These are phyloP conservation scores for Austroboletus rostrupii DNA, from an alignment of 1,284 basidiomycete species.

Conservation along the genomic window DNA sequence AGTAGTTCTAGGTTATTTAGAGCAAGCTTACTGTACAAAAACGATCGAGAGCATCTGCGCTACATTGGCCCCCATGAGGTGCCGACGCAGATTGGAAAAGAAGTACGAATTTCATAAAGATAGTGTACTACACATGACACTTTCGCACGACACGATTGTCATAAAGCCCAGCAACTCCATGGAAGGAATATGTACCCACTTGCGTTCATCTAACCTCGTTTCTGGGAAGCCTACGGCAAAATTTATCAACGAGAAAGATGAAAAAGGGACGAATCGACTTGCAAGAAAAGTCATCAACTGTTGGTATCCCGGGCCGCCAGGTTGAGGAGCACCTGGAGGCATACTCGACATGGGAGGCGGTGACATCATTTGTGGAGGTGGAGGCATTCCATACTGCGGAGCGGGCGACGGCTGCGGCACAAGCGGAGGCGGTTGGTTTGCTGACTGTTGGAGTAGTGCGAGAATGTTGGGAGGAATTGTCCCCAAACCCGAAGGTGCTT, in stretches of 20 bases:
- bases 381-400: constrained; percentile 40
- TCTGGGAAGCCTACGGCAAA: constrained; percentile 21
- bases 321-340: constrained; percentile 33
- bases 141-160: constrained; percentile 8
- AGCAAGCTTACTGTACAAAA: too few species aligned
- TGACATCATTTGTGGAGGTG: constrained; percentile 33
- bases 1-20: too few species aligned
- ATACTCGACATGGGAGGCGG: constrained; percentile 39
- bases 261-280: constrained; percentile 14
- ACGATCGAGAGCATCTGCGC: too few species aligned
- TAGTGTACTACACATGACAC: constrained; percentile 16
- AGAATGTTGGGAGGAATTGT: constrained; percentile 61
- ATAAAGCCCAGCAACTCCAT: not conserved
- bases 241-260: not conserved
- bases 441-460: constrained; percentile 52
- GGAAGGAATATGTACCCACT: not conserved
- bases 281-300: constrained; percentile 57
- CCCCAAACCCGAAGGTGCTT: constrained; percentile 35
- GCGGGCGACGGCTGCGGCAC: constrained; percentile 34
- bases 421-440: constrained; percentile 33
- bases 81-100: too few species aligned
- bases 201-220: constrained; percentile 16
- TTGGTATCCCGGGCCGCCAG: constrained; percentile 44
- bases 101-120: constrained; percentile 26
- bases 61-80: too few species aligned